A percentile compares a stretch with the other conserved stretches of the same genome.
These are phyloP conservation scores for Halenospora varia DNA, from an alignment of 495 filamentous ascomycete species.

Conservation along the genomic window DNA sequence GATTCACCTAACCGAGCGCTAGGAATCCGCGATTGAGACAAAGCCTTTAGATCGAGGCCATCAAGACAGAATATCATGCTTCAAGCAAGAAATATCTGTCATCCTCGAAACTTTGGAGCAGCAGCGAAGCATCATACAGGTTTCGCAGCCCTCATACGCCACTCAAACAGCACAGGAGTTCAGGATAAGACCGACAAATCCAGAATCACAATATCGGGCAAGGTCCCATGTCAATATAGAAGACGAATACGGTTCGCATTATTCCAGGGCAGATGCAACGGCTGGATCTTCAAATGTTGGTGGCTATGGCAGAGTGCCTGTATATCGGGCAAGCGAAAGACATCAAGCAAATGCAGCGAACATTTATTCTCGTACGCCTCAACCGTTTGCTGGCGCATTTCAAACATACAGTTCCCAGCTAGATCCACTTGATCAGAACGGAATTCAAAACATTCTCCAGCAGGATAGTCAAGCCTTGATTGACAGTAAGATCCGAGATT, in stretches of 20 bases:
- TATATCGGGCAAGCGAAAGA: no score
- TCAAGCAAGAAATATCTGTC: conserved; percentile 35
- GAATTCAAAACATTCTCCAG: conserved; percentile 27
- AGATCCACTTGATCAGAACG: conserved; percentile 24
- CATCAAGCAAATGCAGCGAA: no score
- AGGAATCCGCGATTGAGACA: conserved; percentile 32
- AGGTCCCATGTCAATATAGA: no score
- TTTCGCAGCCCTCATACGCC: conserved; percentile 3
- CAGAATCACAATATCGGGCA: no score
- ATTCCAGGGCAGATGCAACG: no score
- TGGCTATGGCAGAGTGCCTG: no score
- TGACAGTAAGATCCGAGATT: conserved; percentile 4
- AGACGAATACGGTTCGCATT: no score
- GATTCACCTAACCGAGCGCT: background rate
- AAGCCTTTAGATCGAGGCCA: conserved; percentile 31
- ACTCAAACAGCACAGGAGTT: background rate
- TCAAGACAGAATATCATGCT: conserved; percentile 31
- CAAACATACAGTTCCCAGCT: conserved; percentile 19
- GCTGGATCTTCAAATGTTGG: no score
- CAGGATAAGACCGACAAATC: no score
- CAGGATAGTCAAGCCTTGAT: conserved; percentile 22
- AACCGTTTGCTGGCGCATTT: no score
- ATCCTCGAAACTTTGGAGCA: conserved; percentile 28
- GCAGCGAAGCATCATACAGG: conserved; percentile 8
- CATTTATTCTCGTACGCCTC: no score